Base-by-base conservation (phyloP, 2,329 filamentous ascomycete genomes). In the Rachicladosporium sp. region DNA sequence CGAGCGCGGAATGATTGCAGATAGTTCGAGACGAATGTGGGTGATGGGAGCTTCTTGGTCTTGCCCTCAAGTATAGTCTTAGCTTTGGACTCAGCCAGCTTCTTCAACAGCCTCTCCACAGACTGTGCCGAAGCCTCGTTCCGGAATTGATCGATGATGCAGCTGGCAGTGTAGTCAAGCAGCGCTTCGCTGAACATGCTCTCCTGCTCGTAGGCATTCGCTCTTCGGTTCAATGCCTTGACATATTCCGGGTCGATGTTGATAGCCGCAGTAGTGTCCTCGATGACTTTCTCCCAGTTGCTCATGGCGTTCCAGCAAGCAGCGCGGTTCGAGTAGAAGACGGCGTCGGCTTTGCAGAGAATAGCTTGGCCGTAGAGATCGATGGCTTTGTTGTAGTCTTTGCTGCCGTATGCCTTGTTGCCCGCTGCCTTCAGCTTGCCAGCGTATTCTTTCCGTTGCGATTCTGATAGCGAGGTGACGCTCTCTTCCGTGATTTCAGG, bases 281-380 rank as follows among this genome's bases (percentile, higher is more conserved):
- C 89, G 46, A 98, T 82, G 42, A 96, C 91, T 70, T 91, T 89
- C 36, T 93, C 82, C 87, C 89, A 98, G 54, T 94, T 75, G 49
- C 78, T 79, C 58, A 91, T 78, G 50, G 91, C 87, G 61, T 94
- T 96, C 69, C 87, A 93, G 73, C 91, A 98, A 40, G 91, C 91
- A 42, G 91, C 91, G 53, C 91, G 82, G 73, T 98, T 98, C 48
- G 91, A 96, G 74, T 93, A 98, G 73, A 91, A 98, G 61, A 98
- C 88, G 27, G 91, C 87, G 57, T 98, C 91, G 42, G 88, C 82
- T 68, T 91, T 93, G 80, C 91, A 96, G 37, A 96, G 69, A 54
- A 98, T 93, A 37, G 91, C 91, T 68, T 93, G 85, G 50, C 84
- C 84, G 67, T 98, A 98, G 29, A 98, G 78, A 4, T 88, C 82